These are phyloP conservation scores for Hypomyces perniciosus DNA, from an alignment of 2,329 filamentous ascomycete species.

Conservation along the genomic window DNA sequence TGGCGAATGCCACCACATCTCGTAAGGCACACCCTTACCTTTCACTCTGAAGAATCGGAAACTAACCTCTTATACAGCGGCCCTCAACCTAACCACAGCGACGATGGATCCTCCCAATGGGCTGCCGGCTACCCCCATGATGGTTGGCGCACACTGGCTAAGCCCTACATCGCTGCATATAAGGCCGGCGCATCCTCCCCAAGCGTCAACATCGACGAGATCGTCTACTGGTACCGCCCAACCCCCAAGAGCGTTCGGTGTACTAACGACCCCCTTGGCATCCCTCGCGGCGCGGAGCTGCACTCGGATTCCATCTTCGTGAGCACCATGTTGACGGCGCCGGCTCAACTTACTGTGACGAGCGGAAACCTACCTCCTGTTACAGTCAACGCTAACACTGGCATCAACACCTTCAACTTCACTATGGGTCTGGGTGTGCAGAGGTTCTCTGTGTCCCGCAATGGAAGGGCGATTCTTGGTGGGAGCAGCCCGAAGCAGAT, in stretches of 20 bases:
- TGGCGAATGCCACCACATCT: constrained; percentile 20
- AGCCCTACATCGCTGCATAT: constrained; percentile 19
- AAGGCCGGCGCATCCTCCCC: constrained; percentile 15
- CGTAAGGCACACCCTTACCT: constrained; percentile 9
- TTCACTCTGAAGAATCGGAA: background rate
- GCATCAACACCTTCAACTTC: constrained; percentile 17
- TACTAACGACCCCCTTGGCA: constrained; percentile 15
- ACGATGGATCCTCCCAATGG: constrained; percentile 42
- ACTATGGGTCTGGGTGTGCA: constrained; percentile 18
- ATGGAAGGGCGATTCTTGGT: constrained; percentile 11
- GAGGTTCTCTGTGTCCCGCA: constrained; percentile 14
- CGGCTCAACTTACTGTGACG: constrained; percentile 17
- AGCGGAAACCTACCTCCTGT: constrained; percentile 14
- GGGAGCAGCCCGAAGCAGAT: constrained; percentile 14
- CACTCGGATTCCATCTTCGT: constrained; percentile 19
- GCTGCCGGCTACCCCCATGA: constrained; percentile 39
- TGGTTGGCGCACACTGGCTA: constrained; percentile 17
- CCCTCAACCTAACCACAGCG: constrained; percentile 25
- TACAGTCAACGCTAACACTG: constrained; percentile 15
- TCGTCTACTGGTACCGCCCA: constrained; percentile 21
- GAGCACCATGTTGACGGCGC: constrained; percentile 17
- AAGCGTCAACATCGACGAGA: constrained; percentile 18
- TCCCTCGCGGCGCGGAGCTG: constrained; percentile 15
- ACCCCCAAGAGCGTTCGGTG: constrained; percentile 15
- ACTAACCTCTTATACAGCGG: constrained; percentile 7